These are phyloP conservation scores for Candida anutae DNA, from an alignment of 1,139 yeast genomes.

Conservation along the genomic window DNA sequence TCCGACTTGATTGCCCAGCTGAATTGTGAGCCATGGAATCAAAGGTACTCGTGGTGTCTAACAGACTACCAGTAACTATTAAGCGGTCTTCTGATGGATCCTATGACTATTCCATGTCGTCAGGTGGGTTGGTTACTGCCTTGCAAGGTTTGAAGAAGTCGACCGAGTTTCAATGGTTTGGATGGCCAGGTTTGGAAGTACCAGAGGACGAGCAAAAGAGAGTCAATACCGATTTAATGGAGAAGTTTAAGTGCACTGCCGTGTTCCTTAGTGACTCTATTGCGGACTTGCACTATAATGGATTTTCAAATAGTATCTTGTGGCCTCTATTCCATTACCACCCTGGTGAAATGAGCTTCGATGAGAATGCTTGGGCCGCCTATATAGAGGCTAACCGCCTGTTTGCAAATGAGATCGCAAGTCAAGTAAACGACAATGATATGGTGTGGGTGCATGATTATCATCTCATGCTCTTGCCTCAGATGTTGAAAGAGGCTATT, in stretches of 20 bases:
- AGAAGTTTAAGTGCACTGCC: constrained; percentile 84
- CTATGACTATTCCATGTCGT: constrained; percentile 74
- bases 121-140: constrained; percentile 97
- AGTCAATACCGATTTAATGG: constrained; percentile 64
- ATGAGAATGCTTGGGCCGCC: constrained; percentile 97
- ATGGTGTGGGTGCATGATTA: constrained; percentile 97
- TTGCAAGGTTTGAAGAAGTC: constrained; percentile 82
- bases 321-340: constrained; percentile 99
- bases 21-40: too few species aligned
- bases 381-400: constrained; percentile 86
- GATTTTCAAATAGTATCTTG: constrained; percentile 81
- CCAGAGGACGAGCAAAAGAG: constrained; percentile 66
- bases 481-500: constrained; percentile 67
- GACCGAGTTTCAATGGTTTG: constrained; percentile 92
- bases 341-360: constrained; percentile 98
- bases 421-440: constrained; percentile 73
- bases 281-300: constrained; percentile 95
- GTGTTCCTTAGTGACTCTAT: constrained; percentile 79
- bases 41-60: constrained; percentile 86
- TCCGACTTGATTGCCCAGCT: too few species aligned
- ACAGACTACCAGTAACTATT: constrained; percentile 91
- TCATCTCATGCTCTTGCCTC: constrained; percentile 91
- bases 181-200: constrained; percentile 93
- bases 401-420: constrained; percentile 72
- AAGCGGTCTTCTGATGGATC: constrained; percentile 53